Evolutionary conservation across 176 grass and related monocot genomes (phyloP).

Genomic region (Areca catechu): DNA sequence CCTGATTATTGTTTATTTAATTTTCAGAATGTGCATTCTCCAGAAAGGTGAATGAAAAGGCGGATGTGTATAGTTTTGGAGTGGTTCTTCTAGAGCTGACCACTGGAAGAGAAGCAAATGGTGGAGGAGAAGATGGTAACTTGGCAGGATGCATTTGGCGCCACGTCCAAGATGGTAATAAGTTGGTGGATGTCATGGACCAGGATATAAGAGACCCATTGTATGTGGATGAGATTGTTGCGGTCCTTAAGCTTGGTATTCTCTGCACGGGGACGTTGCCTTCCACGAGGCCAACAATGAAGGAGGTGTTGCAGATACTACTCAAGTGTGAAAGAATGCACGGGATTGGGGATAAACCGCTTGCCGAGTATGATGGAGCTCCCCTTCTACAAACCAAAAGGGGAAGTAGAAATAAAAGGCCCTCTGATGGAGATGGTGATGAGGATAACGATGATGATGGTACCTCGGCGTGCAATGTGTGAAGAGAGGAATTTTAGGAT

Average conservation of each 20-base stretch:
- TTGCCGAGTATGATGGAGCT: constrained; percentile 26
- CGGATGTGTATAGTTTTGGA: constrained; percentile 83
- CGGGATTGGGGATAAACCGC: constrained; percentile 12
- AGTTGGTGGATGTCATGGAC: constrained; percentile 30
- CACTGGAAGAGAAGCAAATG: constrained; percentile 47
- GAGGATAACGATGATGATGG: constrained; percentile 1
- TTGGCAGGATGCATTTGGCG: constrained; percentile 55
- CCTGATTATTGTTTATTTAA: background rate
- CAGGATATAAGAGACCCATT: constrained; percentile 27
- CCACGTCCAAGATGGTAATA: constrained; percentile 26
- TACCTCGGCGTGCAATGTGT: constrained; percentile 40
- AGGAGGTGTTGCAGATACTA: constrained; percentile 52
- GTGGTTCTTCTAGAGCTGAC: constrained; percentile 84
- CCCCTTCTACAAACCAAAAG: constrained; percentile 32
- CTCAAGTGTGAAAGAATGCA: constrained; percentile 39
- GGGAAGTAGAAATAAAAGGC: background rate
- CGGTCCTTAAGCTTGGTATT: constrained; percentile 58
- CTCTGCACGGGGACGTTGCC: constrained; percentile 43
- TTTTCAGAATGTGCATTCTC: constrained; percentile 51
- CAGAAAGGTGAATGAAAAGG: constrained; percentile 61
- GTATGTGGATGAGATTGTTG: constrained; percentile 36
- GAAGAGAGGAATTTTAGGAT: background rate
- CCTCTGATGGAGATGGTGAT: background rate
- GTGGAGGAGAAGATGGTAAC: constrained; percentile 42
- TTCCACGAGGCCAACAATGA: constrained; percentile 56